Evolutionary conservation across 306 rosid genomes (phyloP).

Genomic region (Castanea sativa): DNA sequence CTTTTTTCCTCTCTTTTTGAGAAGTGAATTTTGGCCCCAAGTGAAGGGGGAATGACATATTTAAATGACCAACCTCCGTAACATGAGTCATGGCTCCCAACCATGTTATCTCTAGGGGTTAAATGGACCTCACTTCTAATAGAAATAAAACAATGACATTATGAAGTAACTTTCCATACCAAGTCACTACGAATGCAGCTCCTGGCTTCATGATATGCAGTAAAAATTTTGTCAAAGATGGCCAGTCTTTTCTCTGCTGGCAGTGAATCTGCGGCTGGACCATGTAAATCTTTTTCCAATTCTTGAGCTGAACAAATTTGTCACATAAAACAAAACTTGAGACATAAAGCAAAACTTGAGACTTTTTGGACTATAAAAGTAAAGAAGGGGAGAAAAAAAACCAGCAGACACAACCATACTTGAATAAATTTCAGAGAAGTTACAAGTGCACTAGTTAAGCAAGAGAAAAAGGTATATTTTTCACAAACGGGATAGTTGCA

Average conservation of each 20-base stretch:
- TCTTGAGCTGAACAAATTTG: conserved; percentile 81
- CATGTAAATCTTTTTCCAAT: conserved; percentile 83
- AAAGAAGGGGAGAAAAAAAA: neutral
- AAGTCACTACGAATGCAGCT: conserved; percentile 89
- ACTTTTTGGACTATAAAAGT: neutral
- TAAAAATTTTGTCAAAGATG: conserved; percentile 84
- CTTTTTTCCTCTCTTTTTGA: neutral
- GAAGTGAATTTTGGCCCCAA: too few species aligned
- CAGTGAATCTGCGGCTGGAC: conserved; percentile 65
- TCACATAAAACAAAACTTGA: conserved; percentile 25
- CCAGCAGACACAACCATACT: conserved; percentile 8
- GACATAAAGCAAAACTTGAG: neutral
- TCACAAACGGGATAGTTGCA: neutral
- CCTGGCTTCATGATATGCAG: conserved; percentile 96
- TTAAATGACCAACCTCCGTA: too few species aligned
- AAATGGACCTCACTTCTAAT: conserved; percentile 1
- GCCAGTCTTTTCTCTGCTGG: conserved; percentile 73
- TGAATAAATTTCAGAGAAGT: neutral
- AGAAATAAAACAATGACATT: conserved; percentile 1
- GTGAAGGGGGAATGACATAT: too few species aligned
- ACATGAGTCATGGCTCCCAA: too few species aligned
- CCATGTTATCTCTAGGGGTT: neutral
- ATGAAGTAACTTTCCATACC: conserved; percentile 58
- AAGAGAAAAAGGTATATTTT: conserved; percentile 5
- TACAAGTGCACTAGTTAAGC: conserved; percentile 1